These are phyloP conservation scores for Solanum bukasovii DNA, from an alignment of 257 asterid species.

Conservation along the genomic window DNA sequence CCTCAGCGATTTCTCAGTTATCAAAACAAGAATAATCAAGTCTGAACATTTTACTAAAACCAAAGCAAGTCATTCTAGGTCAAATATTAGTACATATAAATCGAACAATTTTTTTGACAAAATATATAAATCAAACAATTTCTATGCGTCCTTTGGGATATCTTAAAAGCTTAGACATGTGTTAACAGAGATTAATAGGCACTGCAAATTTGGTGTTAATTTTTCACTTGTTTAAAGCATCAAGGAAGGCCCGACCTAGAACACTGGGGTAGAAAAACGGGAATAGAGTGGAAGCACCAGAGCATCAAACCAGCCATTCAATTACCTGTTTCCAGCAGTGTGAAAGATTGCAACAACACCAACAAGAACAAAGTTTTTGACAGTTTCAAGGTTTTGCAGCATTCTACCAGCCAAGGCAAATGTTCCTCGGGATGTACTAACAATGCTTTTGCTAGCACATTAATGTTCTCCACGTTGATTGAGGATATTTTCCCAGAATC, in stretches of 20 bases:
- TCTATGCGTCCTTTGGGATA: too few species aligned
- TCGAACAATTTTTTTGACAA: not conserved
- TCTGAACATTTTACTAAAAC: not conserved
- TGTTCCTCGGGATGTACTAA: conserved; percentile 30
- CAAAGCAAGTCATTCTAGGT: not conserved
- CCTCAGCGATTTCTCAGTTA: not conserved
- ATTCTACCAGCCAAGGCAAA: conserved; percentile 60
- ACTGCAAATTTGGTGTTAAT: not conserved
- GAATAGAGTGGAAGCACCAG: not conserved
- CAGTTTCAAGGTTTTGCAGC: conserved; percentile 50
- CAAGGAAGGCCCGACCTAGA: not conserved
- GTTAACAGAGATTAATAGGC: not conserved
- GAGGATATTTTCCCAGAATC: conserved; percentile 29
- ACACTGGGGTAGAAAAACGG: not conserved
- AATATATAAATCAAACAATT: not conserved
- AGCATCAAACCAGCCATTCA: not conserved
- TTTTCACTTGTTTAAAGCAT: not conserved
- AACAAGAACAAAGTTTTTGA: conserved; percentile 63
- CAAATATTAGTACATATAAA: not conserved
- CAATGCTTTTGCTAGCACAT: conserved; percentile 44
- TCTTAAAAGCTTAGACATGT: not conserved
- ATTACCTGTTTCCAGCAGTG: conserved; percentile 50
- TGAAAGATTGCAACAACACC: conserved; percentile 52
- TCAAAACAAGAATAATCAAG: not conserved
- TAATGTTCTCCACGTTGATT: conserved; percentile 48